Base-by-base conservation (phyloP, 108 stramenopile genomes). In the Seminavis robusta region DNA sequence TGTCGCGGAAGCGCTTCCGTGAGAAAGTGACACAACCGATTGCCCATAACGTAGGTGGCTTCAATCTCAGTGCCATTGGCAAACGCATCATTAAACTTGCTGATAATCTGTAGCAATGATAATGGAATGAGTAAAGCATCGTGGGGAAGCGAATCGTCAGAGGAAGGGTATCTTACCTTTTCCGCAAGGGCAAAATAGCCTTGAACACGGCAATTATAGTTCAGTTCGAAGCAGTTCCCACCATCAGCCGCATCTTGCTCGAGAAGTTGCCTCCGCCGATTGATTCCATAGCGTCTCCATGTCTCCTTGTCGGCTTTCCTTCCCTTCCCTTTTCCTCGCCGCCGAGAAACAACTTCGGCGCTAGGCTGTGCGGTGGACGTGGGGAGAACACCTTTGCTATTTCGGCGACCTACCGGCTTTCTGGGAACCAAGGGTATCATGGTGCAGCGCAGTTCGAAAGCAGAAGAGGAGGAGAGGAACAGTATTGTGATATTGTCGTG, bases 21-120 rank as follows among this genome's bases (percentile, higher is more conserved):
- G 26, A 76, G 49, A 43, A 81, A 81, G 21, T 61, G 24, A 11
- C 69, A 37, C 24, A 81, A 56, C 16, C 80, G 67, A 56, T 70
- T 34, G 7, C 80, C 80, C 75, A 81, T 73, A 4, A 81, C 48
- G 31, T 81, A 81, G 4, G 62, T 61, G 23, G 63, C 65, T 59
- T 81, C 80, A 17, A 69, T 21, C 19, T 70, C 44, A 1, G 33
- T 23, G 6, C 23, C 20, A 34, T 41, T 33, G 32, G 46, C 44
- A 38, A 63, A 75, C 59, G 69, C 54, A 3, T 52, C 36, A 27
- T 56, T 66, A 49, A 81, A 81, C 23, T 74, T 67, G 31, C 52
- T 52, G 25, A 66, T 50, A 4, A 65, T 61, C 80, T 77, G 28
- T 8, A 40, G 33, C 0, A 28, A 21, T 21, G 19, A 38, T 17